These are phyloP conservation scores for Diaporthe australafricana DNA, from an alignment of 2,329 filamentous ascomycete genomes.

Conservation along the genomic window DNA sequence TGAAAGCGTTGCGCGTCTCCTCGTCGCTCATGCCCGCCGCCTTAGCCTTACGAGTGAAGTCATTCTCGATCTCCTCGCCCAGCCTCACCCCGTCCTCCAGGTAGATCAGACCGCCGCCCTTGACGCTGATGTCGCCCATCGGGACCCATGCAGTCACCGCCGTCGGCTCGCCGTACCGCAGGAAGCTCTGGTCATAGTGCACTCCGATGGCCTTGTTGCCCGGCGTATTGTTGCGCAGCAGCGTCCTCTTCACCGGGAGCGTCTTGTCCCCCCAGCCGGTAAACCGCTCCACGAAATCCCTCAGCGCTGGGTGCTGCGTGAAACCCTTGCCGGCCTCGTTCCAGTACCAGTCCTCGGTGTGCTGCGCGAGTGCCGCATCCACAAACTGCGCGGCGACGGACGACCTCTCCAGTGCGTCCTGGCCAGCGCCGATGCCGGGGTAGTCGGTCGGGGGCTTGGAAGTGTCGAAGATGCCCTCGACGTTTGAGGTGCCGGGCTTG, in stretches of 20 bases:
- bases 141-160: constrained; percentile 69
- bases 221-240: constrained; percentile 68
- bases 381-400: constrained; percentile 40
- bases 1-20: constrained; percentile 63
- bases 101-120: constrained; percentile 70
- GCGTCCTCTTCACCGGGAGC: constrained; percentile 57
- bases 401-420: constrained; percentile 47
- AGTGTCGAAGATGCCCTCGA: constrained; percentile 65
- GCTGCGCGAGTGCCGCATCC: constrained; percentile 62
- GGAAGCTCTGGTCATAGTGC: constrained; percentile 71
- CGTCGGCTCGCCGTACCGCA: constrained; percentile 65
- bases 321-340: constrained; percentile 60
- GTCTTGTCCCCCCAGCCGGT: constrained; percentile 65
- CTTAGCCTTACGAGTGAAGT: constrained; percentile 61
- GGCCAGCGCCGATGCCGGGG: constrained; percentile 66
- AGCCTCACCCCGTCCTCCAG: constrained; percentile 60
- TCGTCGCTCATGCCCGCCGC: constrained; percentile 62
- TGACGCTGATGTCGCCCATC: constrained; percentile 63
- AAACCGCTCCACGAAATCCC: constrained; percentile 61
- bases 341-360: constrained; percentile 63
- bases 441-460: constrained; percentile 55
- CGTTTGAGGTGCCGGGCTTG: constrained; percentile 60
- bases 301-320: constrained; percentile 56
- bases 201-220: constrained; percentile 68
- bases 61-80: constrained; percentile 61